phyloP scores from a whole-genome alignment of 2,329 filamentous ascomycete genomes.

The Fusarium luffae region DNA sequence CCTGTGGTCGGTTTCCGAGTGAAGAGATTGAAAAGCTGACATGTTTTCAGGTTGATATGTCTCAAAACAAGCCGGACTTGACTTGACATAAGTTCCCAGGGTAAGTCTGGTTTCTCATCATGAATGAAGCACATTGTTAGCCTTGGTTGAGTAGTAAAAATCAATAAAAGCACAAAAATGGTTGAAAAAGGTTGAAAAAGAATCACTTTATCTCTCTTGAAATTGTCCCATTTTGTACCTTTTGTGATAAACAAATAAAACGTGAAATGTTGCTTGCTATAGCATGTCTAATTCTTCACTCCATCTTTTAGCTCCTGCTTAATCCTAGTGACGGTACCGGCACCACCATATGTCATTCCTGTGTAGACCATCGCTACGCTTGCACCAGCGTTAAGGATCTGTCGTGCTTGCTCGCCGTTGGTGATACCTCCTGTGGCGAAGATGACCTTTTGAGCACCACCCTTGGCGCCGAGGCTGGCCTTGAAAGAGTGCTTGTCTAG shows the following conservation, averaged over 20 bases:
- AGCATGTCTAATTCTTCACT: constrained; percentile 45
- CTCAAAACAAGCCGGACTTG: not conserved
- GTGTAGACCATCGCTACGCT: constrained; percentile 95
- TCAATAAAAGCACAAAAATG: not conserved
- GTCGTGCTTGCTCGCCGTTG: constrained; percentile 83
- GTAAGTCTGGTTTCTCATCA: not conserved
- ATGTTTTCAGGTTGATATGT: not conserved
- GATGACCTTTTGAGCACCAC: constrained; percentile 74
- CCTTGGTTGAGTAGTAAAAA: not conserved
- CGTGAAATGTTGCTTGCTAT: constrained; percentile 35
- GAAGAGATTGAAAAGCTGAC: not conserved
- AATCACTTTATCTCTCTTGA: not conserved
- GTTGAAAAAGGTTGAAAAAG: not conserved
- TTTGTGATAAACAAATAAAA: constrained; percentile 36
- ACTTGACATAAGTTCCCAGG: not conserved
- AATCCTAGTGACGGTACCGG: constrained; percentile 72
- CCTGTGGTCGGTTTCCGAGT: not conserved
- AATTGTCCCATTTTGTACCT: constrained; percentile 8
- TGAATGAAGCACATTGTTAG: not conserved
- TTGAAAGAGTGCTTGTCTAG: constrained; percentile 63
- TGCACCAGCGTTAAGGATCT: constrained; percentile 87
- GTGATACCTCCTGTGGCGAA: constrained; percentile 96
- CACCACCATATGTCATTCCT: constrained; percentile 71
- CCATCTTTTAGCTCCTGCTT: constrained; percentile 69
- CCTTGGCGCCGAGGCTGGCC: constrained; percentile 44